Evolutionary conservation across 306 rosid species (phyloP), one percentile per base, ranked within the genome.

Genomic region (Castanopsis chinensis): DNA sequence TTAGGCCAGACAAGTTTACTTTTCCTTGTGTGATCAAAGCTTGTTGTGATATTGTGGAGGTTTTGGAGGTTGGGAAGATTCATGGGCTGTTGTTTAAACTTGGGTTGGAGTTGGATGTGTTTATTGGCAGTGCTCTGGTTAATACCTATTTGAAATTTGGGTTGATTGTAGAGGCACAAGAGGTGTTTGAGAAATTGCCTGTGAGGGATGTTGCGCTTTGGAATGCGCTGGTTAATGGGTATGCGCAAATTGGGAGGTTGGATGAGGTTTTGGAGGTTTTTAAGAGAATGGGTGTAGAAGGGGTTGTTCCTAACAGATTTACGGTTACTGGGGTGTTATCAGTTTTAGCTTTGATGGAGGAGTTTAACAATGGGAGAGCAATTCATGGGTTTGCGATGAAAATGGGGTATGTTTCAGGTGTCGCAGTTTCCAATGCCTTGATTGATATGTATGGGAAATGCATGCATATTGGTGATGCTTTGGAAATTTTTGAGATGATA

Each of bases 371-470:
- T 81, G 97, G 98, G 74, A 80, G 87, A 69, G 78, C 82, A 5
- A 85, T 88, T 65, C 97, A 94, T 76, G 95, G 91, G 32, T 85
- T 88, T 81, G 87, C 81, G 49, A 55, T 58, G 30, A 94, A 89
- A 86, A 81, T 85, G 87, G 90, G 97, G 23, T 92, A 92, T 88
- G 88, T 81, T 60, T 87, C 87, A 1, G 76, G 88, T 73, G 80
- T 81, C 75, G 90, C 87, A 37, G 92, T 94, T 80, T 87, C 83
- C n/a, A 94, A 91, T 69, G 90, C 94, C 3, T 72, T 94, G 82
- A 90, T 92, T 68, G 97, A 92, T 77, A 85, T 94, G 90, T 94
- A 92, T 85, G 98, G 98, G 77, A 94, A 94, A 82, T 92, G 95
- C 76, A 90, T 87, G 72, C 84, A 86, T 72, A 23, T 74, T 60